Conservation (phyloP, 352 stramenopile genomes). For the Aphanomyces stellatus region DNA sequence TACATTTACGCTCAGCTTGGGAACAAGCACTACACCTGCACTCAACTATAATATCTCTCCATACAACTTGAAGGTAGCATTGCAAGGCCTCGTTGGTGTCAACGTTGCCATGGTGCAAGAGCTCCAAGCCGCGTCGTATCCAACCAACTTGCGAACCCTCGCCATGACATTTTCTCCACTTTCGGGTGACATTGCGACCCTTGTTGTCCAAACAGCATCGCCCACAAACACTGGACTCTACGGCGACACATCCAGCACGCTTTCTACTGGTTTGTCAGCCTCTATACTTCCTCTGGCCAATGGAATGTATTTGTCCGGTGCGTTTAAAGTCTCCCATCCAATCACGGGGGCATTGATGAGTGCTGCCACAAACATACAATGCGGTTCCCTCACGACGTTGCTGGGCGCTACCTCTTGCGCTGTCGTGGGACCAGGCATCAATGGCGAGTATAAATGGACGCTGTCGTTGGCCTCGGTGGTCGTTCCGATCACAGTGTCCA, state of each 20-base stretch:
- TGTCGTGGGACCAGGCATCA: conserved; percentile 24
- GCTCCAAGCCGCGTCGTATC: neutral
- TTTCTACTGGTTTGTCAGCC: conserved; percentile 26
- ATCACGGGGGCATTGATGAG: conserved; percentile 17
- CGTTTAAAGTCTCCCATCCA: conserved; percentile 25
- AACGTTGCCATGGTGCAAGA: conserved; percentile 24
- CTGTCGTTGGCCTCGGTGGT: conserved; percentile 21
- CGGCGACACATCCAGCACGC: conserved; percentile 24
- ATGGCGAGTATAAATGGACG: conserved; percentile 27
- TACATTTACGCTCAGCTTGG: conserved; percentile 17
- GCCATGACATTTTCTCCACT: conserved; percentile 26
- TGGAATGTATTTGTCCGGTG: conserved; percentile 22
- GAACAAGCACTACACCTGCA: conserved; percentile 20
- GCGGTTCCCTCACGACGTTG: conserved; percentile 13
- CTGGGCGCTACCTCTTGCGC: conserved; percentile 24
- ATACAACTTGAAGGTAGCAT: conserved; percentile 16
- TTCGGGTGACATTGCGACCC: conserved; percentile 23
- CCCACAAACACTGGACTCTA: conserved; percentile 15
- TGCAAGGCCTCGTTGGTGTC: conserved; percentile 18
- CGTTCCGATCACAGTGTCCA: conserved; percentile 13
- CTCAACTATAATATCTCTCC: conserved; percentile 24
- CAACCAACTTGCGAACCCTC: conserved; percentile 12
- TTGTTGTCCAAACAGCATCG: conserved; percentile 1
- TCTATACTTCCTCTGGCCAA: conserved; percentile 11
- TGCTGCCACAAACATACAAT: conserved; percentile 14